Base-by-base conservation (phyloP, 2,329 filamentous ascomycete genomes). In the Fusarium papillatum region DNA sequence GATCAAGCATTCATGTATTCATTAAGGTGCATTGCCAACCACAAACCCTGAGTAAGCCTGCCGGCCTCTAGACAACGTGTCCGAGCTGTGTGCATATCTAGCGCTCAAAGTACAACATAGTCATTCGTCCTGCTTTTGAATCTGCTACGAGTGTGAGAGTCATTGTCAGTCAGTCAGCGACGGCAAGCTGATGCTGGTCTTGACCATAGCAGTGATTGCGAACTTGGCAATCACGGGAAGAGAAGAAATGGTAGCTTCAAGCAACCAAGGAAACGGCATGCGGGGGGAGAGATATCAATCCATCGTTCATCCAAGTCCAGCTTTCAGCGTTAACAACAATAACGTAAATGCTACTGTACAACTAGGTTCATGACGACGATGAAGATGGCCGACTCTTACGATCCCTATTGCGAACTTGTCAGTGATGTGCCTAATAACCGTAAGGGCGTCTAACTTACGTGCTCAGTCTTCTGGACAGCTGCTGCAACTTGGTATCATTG, bases 381-480 rank as follows among this genome's bases (percentile, higher is more conserved):
- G 78, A 69, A 69, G 80, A 10, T 50, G 73, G 66, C 68, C 80
- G 78, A 66, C 46, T 73, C 78, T 82, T 82, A 61, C 80, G 80
- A 69, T 82, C 80, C 62, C 80, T 82, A 38, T 29, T 50, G 16
- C 17, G 6, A 10, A 24, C 16, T 24, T 29, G 31, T 66, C 39
- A 69, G 53, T 48, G 67, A 79, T 60, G 29, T n/a, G 22, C 39
- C 36, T 1, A 24, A 24, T 13, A 16, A 14, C 26, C 34, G 8
- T 14, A 60, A 16, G 1, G 5, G 9, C 2, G 24, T 22, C 5
- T 19, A 39, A 79, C 78, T 83, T 75, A 98, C 97, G 97, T 98
- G 93, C 95, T 98, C 81, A 99, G 94, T 84, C 96, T 92, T 85
- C 97, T 91, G 31, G 95, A 97, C 71, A 99, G 91, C 74, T 94